Percentiles rank a stretch among this genome's conserved stretches.
Conservation (phyloP, 768 basidiomycete species). For the Boletus pseudopeckii region DNA sequence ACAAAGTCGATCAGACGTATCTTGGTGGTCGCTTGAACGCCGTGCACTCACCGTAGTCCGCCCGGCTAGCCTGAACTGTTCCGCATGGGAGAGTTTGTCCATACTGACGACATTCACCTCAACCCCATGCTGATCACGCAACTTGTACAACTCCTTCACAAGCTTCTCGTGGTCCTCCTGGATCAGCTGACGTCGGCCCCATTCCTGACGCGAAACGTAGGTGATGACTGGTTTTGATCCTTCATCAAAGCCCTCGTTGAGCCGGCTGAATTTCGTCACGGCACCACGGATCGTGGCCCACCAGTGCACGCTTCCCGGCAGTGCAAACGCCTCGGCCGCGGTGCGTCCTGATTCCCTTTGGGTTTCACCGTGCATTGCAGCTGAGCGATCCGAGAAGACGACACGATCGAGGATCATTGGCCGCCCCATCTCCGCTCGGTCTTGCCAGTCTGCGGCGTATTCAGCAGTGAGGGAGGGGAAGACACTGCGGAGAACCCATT, state of each 20-base stretch:
- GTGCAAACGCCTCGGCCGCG: conserved; percentile 67
- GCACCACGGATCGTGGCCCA: conserved; percentile 77
- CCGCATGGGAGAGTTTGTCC: conserved; percentile 73
- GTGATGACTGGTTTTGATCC: conserved; percentile 79
- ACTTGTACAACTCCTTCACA: conserved; percentile 65
- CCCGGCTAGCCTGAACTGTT: conserved; percentile 79
- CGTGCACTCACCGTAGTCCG: conserved; percentile 70
- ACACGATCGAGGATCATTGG: conserved; percentile 86
- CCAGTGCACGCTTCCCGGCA: conserved; percentile 79
- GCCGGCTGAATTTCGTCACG: conserved; percentile 67
- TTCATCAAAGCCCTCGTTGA: conserved; percentile 42
- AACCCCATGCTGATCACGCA: conserved; percentile 70
- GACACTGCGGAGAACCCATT: conserved; percentile 74
- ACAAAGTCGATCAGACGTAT: neutral
- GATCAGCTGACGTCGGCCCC: conserved; percentile 81
- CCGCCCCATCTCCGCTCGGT: conserved; percentile 65
- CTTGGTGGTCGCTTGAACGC: neutral
- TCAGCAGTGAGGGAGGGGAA: conserved; percentile 83
- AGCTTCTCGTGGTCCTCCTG: conserved; percentile 74
- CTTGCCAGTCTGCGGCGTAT: conserved; percentile 79
- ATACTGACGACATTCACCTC: conserved; percentile 87
- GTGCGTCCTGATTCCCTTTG: conserved; percentile 72
- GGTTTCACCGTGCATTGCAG: conserved; percentile 69
- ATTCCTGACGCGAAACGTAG: conserved; percentile 85
- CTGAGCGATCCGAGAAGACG: conserved; percentile 80